Base-by-base conservation (phyloP, 371 early-diverging fungal genomes). In the Smittium mucronatum region DNA sequence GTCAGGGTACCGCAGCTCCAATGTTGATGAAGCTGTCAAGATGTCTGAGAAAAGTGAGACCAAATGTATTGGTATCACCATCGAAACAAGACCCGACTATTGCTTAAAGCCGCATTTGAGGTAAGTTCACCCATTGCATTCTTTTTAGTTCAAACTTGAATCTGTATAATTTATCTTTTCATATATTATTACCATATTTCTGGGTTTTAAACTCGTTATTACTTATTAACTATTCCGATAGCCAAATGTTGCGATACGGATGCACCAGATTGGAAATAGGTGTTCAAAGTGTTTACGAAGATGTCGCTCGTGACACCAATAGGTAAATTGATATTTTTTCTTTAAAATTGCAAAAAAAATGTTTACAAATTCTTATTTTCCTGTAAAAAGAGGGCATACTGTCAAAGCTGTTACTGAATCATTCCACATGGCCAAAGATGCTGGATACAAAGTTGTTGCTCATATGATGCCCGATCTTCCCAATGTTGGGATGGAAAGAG, bases 391-490 rank as follows among this genome's bases (percentile, higher is more conserved):
- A 69, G 99, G 99, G 26, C 99, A 99, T 77, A 99, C 99, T 5
- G 99, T 99, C 34, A 87, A 89, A 72, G 95, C 98, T 5, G 99
- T 99, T 0, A 90, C 92, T 71, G 98, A 97, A 75, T 91, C 92
- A 1, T 99, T 99, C 81, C 95, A 94, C 47, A 81, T 99, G 69
- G 90, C 93, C 36, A 99, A 99, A 79, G 99, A 99, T 78, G 92
- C 97, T 28, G 99, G 99, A 2, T 99, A 95, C 85, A 99, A 99
- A 81, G 93, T 99, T 2, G 99, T 99, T 15, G 92, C 99, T 11
- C 99, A 99, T 74, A 99, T 99, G 99, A 99, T 99, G 99, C 99
- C 99, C 21, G 99, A 99, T 83, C 84, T 99, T 63, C 99, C 99
- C 0, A 99, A 99, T 78, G 99, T 99, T 2, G 99, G 98, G 30